Evolutionary conservation across 2,329 filamentous ascomycete species (phyloP).

Genomic region (Calycina herbarum): DNA sequence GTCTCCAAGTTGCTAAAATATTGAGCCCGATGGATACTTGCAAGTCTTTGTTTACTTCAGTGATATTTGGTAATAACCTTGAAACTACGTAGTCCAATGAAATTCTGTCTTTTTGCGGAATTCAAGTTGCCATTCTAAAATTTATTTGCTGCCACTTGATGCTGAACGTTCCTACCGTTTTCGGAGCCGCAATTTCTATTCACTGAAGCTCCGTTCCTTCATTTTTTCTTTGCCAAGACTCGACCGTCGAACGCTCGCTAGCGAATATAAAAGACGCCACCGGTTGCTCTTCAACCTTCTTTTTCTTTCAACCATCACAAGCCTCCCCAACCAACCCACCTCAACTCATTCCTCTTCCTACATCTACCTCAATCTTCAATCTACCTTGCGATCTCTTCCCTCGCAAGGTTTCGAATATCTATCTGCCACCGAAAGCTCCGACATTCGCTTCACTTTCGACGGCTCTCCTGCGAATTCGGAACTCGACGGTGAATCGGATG

Average conservation of each 20-base stretch:
- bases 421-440: not conserved
- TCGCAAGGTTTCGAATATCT: not conserved
- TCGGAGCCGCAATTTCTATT: not conserved
- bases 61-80: too few species aligned
- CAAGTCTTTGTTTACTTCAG: too few species aligned
- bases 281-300: not conserved
- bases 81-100: too few species aligned
- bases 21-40: too few species aligned
- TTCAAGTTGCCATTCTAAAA: too few species aligned
- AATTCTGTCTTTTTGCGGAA: too few species aligned
- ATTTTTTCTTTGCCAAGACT: not conserved
- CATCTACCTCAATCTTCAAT: not conserved
- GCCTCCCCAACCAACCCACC: not conserved
- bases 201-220: not conserved
- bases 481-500: not conserved
- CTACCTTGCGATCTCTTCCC: not conserved
- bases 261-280: not conserved
- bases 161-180: not conserved
- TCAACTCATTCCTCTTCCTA: not conserved
- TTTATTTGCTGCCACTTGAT: not conserved
- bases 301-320: not conserved
- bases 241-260: not conserved
- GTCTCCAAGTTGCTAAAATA: too few species aligned
- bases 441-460: not conserved
- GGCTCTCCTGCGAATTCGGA: not conserved